Conservation (phyloP, 257 asterid genomes). For the Solanum piurae region DNA sequence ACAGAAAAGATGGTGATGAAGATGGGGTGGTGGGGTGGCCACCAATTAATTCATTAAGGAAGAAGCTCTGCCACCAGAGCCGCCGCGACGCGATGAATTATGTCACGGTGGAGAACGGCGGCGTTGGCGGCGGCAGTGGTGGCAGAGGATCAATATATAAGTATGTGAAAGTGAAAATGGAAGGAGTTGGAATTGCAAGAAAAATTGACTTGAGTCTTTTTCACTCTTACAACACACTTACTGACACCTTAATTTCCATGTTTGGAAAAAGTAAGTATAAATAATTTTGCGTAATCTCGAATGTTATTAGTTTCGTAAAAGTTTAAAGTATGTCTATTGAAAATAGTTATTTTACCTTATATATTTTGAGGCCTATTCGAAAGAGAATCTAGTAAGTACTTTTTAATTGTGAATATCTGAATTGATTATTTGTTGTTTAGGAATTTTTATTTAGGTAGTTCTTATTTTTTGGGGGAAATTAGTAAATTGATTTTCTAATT, state of each 20-base stretch:
- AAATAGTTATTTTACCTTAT: background rate
- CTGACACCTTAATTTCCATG: conserved; percentile 27
- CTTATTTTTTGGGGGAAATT: background rate
- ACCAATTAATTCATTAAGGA: conserved; percentile 47
- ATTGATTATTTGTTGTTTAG: background rate
- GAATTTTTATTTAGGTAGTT: background rate
- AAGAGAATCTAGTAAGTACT: background rate
- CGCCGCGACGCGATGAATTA: conserved; percentile 10
- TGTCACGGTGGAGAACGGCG: conserved; percentile 32
- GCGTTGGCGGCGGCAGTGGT: conserved; percentile 1
- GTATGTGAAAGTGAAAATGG: conserved; percentile 70
- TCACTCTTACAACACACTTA: conserved; percentile 27
- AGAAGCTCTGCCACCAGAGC: conserved; percentile 23
- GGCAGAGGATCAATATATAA: conserved; percentile 11
- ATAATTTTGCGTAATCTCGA: background rate
- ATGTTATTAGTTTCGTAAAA: background rate
- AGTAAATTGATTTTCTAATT: background rate
- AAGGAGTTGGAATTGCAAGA: conserved; percentile 60
- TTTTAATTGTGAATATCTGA: background rate
- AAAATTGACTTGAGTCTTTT: conserved; percentile 37
- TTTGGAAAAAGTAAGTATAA: conserved; percentile 40
- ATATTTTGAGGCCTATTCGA: background rate
- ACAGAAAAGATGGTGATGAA: conserved; percentile 14
- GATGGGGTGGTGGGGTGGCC: conserved; percentile 54
- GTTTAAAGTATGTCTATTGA: background rate